Evolutionary conservation across 805 yeast genomes (phyloP).

Genomic region (Pichia insulana): DNA sequence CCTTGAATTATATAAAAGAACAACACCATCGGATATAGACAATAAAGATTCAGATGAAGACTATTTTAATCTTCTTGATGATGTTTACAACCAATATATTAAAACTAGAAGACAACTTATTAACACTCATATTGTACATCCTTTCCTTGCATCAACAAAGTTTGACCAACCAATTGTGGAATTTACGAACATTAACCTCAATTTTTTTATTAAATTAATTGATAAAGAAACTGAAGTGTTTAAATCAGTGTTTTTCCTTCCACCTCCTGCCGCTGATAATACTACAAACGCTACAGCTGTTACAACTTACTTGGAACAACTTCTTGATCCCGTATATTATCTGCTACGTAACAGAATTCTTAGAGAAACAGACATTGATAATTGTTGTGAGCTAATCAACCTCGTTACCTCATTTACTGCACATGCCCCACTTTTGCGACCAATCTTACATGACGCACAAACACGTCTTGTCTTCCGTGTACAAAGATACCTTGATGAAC

Average conservation of each 20-base stretch:
- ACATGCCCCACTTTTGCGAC: slow-evolving; percentile 55
- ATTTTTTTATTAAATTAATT: slow-evolving; percentile 50
- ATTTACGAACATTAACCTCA: slow-evolving; percentile 52
- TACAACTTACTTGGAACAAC: slow-evolving; percentile 49
- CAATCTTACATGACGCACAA: slow-evolving; percentile 70
- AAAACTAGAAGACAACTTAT: slow-evolving; percentile 45
- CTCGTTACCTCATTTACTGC: slow-evolving; percentile 60
- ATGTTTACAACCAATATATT: slow-evolving; percentile 58
- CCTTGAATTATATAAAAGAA: not conserved
- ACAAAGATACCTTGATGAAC: slow-evolving; percentile 62
- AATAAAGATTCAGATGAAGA: slow-evolving; percentile 26
- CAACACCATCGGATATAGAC: not conserved
- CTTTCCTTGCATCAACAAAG: slow-evolving; percentile 20
- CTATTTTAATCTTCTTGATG: slow-evolving; percentile 58
- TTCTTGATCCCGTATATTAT: slow-evolving; percentile 76
- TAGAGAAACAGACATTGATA: slow-evolving; percentile 58
- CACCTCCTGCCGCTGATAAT: slow-evolving; percentile 22
- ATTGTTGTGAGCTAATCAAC: slow-evolving; percentile 67
- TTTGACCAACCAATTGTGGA: slow-evolving; percentile 39
- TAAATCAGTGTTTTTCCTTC: slow-evolving; percentile 37
- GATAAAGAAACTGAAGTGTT: slow-evolving; percentile 57
- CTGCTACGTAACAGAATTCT: slow-evolving; percentile 55
- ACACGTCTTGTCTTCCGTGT: slow-evolving; percentile 72
- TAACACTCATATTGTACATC: slow-evolving; percentile 26
- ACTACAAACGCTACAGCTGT: slow-evolving; percentile 29